These are phyloP conservation scores for Jamesozyma rosinii DNA, from an alignment of 805 yeast genomes.

Conservation along the genomic window DNA sequence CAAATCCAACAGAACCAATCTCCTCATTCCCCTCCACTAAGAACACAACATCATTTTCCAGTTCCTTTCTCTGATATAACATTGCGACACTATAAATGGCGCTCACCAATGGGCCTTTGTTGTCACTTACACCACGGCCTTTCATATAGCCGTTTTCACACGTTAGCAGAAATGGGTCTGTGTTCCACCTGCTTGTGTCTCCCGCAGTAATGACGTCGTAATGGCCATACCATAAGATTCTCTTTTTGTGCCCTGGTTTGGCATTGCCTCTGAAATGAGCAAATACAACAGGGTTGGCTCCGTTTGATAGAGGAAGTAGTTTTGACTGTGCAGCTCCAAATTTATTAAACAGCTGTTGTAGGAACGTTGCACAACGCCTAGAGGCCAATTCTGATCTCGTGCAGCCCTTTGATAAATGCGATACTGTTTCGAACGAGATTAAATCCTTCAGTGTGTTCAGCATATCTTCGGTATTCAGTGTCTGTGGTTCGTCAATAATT, in stretches of 20 bases:
- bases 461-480: conserved; percentile 50
- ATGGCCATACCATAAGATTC: conserved; percentile 87
- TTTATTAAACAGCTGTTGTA: conserved; percentile 50
- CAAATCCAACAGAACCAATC: conserved; percentile 81
- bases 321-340: conserved; percentile 64
- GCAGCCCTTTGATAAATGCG: conserved; percentile 39
- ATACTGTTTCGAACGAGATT: conserved; percentile 67
- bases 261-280: conserved; percentile 53
- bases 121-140: conserved; percentile 90
- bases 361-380: conserved; percentile 73
- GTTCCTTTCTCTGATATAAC: conserved; percentile 39
- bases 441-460: conserved; percentile 50
- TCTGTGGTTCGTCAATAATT: conserved; percentile 4
- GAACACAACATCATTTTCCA: conserved; percentile 69
- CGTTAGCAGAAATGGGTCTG: conserved; percentile 68
- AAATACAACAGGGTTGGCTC: conserved; percentile 72
- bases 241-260: conserved; percentile 21
- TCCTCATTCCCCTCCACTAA: conserved; percentile 94
- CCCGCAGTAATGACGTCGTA: conserved; percentile 87
- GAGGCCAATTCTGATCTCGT: conserved; percentile 54
- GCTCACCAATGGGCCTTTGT: conserved; percentile 87
- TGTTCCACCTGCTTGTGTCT: conserved; percentile 52
- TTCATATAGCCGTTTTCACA: conserved; percentile 78
- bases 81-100: conserved; percentile 82
- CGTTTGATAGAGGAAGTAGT: conserved; percentile 62